Base-by-base conservation (phyloP, 2,329 filamentous ascomycete species). In the Leptographium procerum region DNA sequence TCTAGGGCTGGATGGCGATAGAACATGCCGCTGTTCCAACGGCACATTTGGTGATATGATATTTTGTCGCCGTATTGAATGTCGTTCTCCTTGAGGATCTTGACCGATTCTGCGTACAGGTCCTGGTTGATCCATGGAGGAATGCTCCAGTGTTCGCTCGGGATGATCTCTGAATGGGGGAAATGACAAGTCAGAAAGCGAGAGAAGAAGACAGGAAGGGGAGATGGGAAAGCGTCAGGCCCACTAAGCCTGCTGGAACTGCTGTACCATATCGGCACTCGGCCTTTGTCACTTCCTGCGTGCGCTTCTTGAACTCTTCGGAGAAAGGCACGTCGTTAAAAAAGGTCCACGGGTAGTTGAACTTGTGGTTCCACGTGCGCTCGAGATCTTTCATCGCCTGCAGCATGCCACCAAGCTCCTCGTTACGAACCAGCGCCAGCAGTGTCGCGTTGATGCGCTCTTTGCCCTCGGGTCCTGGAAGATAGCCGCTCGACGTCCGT, bases 281-380 rank as follows among this genome's bases (percentile, higher is more conserved):
- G 52, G 92, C 94, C 65, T 95, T 96, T 22, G 92, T 97, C 55
- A 82, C 85, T 31, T 85, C 89, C 62, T 81, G 78, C 0, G 91
- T 97, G 71, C 81, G 83, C 66, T 76, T 77, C 75, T 95, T 97
- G 77, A 99, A 99, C 66, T 97, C 91, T 19, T 94, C 88, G 3
- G 87, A 86, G 69, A 99, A 99, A 19, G 89, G 89, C 56, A 89
- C 86, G 68, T 99, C 92, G 74, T 99, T 99, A 80, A 99, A 95
- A 72, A 99, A 99, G 10, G 91, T 96, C 90, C 94, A 99, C 0
- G 94, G 94, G 69, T 99, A 99, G 77, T 99, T 99, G 82, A 97
- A 99, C 70, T 99, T 99, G 78, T 84, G 79, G 69, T 99, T 99
- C 91, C 91, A 99, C 1, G 92, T 97, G 64, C 87, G 78, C 75